phyloP scores from a whole-genome alignment of 2,329 filamentous ascomycete species.

The Neocucurbitaria cava region DNA sequence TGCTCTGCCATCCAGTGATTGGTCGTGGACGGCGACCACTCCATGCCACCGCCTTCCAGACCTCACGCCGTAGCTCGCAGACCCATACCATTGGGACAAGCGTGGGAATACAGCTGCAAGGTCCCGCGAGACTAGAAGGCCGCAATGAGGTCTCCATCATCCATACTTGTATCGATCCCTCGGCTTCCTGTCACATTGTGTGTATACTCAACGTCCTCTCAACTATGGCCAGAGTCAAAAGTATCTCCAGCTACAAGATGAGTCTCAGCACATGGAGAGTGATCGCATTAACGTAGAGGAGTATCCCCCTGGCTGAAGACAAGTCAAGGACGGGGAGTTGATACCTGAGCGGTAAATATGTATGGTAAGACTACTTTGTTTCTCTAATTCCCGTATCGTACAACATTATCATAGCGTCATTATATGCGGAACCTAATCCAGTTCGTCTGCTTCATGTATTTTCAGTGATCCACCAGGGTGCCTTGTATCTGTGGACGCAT shows the following conservation, averaged over 20 bases:
- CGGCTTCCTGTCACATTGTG: not conserved
- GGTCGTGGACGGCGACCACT: not conserved
- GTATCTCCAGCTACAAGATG: not conserved
- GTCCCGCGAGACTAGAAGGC: slow-evolving; percentile 10
- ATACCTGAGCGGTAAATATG: not conserved
- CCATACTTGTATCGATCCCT: not conserved
- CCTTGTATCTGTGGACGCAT: not conserved
- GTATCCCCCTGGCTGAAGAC: too few relatives aligned
- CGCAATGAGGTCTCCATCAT: not conserved
- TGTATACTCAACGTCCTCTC: not conserved
- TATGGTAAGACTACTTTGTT: not conserved
- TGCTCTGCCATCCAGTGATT: not conserved
- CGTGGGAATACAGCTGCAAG: slow-evolving; percentile 13
- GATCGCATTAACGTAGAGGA: too few relatives aligned
- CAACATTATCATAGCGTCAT: not conserved
- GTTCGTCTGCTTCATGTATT: not conserved
- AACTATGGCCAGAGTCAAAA: not conserved
- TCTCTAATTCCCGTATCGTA: not conserved
- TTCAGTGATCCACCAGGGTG: not conserved
- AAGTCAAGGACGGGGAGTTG: too few relatives aligned
- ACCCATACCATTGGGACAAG: slow-evolving; percentile 2
- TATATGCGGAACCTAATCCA: not conserved
- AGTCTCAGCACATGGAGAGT: not conserved
- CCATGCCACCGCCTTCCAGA: slow-evolving; percentile 1
- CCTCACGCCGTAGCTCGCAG: slow-evolving; percentile 12